phyloP scores from a whole-genome alignment of 257 asterid species.

The Agastache rugosa region DNA sequence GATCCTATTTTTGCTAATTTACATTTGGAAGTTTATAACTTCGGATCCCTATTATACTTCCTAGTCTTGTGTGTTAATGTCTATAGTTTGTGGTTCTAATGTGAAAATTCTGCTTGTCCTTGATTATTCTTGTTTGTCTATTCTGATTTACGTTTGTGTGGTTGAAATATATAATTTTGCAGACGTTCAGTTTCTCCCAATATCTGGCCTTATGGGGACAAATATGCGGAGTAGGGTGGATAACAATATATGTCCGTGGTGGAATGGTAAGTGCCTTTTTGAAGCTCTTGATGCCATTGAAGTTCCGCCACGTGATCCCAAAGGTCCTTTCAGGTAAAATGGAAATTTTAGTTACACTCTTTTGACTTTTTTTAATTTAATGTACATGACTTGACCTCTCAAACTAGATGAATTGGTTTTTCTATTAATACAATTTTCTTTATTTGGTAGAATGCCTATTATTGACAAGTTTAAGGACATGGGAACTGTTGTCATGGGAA shows the following conservation, averaged over 20 bases:
- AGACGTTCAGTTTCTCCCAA: conserved; percentile 94
- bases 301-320: conserved; percentile 82
- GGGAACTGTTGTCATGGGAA: conserved; percentile 99
- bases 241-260: conserved; percentile 75
- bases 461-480: conserved; percentile 90
- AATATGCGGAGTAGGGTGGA: conserved; percentile 77
- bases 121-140: background rate
- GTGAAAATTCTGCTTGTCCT: conserved; percentile 1
- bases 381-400: background rate
- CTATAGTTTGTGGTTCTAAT: conserved; percentile 5
- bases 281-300: conserved; percentile 89
- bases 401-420: background rate
- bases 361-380: background rate
- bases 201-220: conserved; percentile 85
- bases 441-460: conserved; percentile 72
- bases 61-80: conserved; percentile 1
- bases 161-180: conserved; percentile 33
- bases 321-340: conserved; percentile 85
- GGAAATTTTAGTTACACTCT: background rate
- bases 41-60: background rate
- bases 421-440: background rate
- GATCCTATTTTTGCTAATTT: background rate
- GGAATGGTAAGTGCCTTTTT: conserved; percentile 88
- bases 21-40: conserved; percentile 16
- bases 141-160: conserved; percentile 3